Conservation (phyloP, 2,329 filamentous ascomycete species). For the Truncatella angustata region DNA sequence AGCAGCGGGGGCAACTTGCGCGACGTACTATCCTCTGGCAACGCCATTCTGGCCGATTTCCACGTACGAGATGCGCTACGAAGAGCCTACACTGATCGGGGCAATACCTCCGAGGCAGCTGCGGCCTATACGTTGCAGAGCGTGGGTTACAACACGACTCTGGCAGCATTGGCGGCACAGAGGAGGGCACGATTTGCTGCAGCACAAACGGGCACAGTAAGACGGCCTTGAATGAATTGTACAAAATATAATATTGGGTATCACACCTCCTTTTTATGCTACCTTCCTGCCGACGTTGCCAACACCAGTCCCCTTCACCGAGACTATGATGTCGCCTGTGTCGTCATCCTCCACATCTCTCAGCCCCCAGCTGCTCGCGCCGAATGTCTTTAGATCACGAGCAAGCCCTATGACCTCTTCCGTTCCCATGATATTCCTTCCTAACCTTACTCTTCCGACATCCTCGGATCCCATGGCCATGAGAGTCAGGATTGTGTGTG, state of each 20-base stretch:
- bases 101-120: slow-evolving; percentile 35
- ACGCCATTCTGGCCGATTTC: slow-evolving; percentile 52
- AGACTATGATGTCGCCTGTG: slow-evolving; percentile 75
- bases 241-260: slow-evolving; percentile 27
- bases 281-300: slow-evolving; percentile 95
- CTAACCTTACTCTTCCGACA: slow-evolving; percentile 81
- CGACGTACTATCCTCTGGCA: slow-evolving; percentile 54
- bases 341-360: slow-evolving; percentile 68
- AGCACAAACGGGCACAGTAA: slow-evolving; percentile 19
- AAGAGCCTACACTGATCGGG: slow-evolving; percentile 43
- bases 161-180: slow-evolving; percentile 51
- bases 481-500: slow-evolving; percentile 73
- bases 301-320: slow-evolving; percentile 88
- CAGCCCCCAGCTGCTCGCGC: slow-evolving; percentile 86
- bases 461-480: slow-evolving; percentile 99
- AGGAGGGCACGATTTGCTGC: slow-evolving; percentile 34
- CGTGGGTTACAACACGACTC: slow-evolving; percentile 52
- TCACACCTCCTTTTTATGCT: slow-evolving; percentile 38
- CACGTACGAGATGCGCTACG: slow-evolving; percentile 50
- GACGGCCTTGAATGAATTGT: slow-evolving; percentile 16
- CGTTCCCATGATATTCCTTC: slow-evolving; percentile 76
- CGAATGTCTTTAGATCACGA: slow-evolving; percentile 84
- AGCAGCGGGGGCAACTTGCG: slow-evolving; percentile 24
- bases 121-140: slow-evolving; percentile 52
- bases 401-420: slow-evolving; percentile 79